Evolutionary conservation across 768 basidiomycete species (phyloP).

Genomic region (Pleurotus ostreatus): DNA sequence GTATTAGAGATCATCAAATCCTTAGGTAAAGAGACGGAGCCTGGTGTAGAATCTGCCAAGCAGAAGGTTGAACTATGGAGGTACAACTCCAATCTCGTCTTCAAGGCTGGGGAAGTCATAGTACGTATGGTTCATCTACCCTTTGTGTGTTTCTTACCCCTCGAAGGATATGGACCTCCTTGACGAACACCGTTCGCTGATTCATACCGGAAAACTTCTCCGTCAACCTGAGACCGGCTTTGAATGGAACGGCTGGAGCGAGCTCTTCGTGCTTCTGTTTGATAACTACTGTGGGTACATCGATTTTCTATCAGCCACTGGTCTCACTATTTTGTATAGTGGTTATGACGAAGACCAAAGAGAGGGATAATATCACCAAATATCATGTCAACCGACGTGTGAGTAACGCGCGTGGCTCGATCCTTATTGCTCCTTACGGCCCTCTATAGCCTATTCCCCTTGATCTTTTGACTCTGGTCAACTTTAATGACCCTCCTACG

Average conservation of each 20-base stretch:
- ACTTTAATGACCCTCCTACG: constrained; percentile 76
- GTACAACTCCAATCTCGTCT: constrained; percentile 74
- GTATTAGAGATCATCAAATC: constrained; percentile 85
- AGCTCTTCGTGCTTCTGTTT: constrained; percentile 86
- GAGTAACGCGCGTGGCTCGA: constrained; percentile 19
- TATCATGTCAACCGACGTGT: constrained; percentile 82
- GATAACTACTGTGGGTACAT: constrained; percentile 85
- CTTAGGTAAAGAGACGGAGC: constrained; percentile 83
- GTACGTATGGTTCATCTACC: constrained; percentile 26
- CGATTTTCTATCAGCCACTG: background rate
- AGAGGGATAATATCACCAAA: constrained; percentile 69
- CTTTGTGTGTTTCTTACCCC: background rate
- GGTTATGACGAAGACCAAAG: constrained; percentile 84
- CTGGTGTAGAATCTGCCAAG: constrained; percentile 81
- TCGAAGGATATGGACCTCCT: constrained; percentile 82
- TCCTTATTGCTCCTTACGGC: constrained; percentile 9
- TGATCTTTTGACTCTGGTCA: constrained; percentile 81
- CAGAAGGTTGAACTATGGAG: constrained; percentile 89
- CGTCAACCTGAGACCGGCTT: constrained; percentile 88
- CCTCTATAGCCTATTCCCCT: constrained; percentile 79
- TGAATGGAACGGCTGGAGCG: constrained; percentile 87
- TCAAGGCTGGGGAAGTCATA: constrained; percentile 74
- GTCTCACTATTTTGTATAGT: constrained; percentile 35
- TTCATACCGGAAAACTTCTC: constrained; percentile 78
- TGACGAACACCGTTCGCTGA: constrained; percentile 76